Conservation (phyloP, 2,329 filamentous ascomycete species). For the Apiospora phragmitis region DNA sequence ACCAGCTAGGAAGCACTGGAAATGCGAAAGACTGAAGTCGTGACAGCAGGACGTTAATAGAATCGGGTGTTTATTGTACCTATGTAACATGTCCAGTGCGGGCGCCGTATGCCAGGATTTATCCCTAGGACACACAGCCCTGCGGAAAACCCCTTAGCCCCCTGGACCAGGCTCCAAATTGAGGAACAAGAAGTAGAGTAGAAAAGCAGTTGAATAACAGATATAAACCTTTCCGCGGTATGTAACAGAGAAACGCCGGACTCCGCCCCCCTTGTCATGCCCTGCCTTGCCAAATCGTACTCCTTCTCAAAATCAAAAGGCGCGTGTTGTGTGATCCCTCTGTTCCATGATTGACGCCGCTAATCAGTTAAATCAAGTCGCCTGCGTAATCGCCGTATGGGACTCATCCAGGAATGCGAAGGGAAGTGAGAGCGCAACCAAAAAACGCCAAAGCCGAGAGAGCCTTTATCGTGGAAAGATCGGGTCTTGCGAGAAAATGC, state of each 20-base stretch:
- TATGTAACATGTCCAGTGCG: conserved; percentile 2
- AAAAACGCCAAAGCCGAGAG: conserved; percentile 7
- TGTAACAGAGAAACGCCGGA: neutral
- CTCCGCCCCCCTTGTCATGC: neutral
- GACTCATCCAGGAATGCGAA: neutral
- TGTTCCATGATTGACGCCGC: conserved; percentile 1
- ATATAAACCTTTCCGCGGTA: conserved; percentile 3
- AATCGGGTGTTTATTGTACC: neutral
- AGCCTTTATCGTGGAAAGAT: conserved; percentile 6
- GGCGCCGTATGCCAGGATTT: neutral
- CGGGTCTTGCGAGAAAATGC: conserved; percentile 6
- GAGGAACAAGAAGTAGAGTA: conserved; percentile 3
- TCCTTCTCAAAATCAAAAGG: conserved; percentile 1
- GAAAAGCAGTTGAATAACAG: neutral
- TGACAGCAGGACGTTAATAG: neutral
- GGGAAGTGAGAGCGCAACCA: conserved; percentile 3
- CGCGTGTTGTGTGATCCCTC: neutral
- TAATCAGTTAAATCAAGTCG: conserved; percentile 2
- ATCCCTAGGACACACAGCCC: neutral
- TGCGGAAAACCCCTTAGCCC: neutral
- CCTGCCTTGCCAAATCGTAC: neutral
- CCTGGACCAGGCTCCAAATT: neutral
- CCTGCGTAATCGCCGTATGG: neutral
- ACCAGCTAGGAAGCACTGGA: neutral
- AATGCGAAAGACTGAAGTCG: neutral